Percentiles rank a stretch among this genome's conserved stretches.
These are phyloP conservation scores for Verbena officinalis DNA, from an alignment of 257 asterid species.

Conservation along the genomic window DNA sequence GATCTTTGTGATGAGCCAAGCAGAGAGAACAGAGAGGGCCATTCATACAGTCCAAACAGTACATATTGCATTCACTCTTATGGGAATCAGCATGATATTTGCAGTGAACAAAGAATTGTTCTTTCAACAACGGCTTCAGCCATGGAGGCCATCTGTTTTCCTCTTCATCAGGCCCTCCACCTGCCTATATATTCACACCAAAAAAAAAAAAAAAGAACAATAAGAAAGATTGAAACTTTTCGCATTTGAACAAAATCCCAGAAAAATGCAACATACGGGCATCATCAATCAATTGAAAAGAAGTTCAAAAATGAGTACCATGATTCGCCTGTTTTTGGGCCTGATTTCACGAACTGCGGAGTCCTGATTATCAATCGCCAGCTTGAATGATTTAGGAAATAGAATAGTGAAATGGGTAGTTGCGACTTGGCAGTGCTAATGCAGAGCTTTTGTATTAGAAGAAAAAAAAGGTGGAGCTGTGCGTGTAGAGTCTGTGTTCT, in stretches of 20 bases:
- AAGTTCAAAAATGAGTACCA: no score
- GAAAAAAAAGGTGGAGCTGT: no score
- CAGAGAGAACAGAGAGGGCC: conserved; percentile 52
- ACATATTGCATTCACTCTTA: conserved; percentile 54
- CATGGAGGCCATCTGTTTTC: conserved; percentile 56
- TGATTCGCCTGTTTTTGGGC: conserved; percentile 59
- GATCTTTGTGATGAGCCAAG: conserved; percentile 43
- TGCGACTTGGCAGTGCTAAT: no score
- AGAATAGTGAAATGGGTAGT: no score
- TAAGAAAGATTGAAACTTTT: no score
- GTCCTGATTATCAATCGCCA: conserved; percentile 72
- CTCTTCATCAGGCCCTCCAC: conserved; percentile 49
- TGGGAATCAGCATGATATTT: conserved; percentile 48
- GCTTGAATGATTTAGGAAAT: conserved; percentile 40
- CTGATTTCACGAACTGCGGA: conserved; percentile 56
- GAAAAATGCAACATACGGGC: no score
- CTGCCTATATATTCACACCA: conserved; percentile 45
- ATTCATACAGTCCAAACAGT: conserved; percentile 49
- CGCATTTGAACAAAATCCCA: no score
- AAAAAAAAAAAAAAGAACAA: neutral
- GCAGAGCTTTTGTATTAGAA: no score
- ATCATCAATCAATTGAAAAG: no score
- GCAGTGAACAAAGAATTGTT: conserved; percentile 50
- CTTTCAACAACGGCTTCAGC: conserved; percentile 46
- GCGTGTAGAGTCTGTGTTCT: conserved; percentile 17